A percentile compares a stretch with the other conserved stretches of the same genome.
These are phyloP conservation scores for barley (Hordeum vulgare) DNA, from an alignment of 176 grass and related monocot species.

Conservation along the genomic window MorexV3_pseudomolecules_assembly NC_058520.1:519928514-519929013, in stretches of 20 bases:
- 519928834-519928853: background rate
- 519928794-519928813: background rate
- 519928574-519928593: slow-evolving; percentile 86
- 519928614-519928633: slow-evolving; percentile 97
- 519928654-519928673: slow-evolving; percentile 86
- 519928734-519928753: background rate
- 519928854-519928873: background rate
- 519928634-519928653: slow-evolving; percentile 87
- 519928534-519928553: background rate
- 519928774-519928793: no score
- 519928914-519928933: no score
- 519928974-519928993: no score
- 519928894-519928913: background rate
- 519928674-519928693: slow-evolving; percentile 70
- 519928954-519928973: background rate
- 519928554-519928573: slow-evolving; percentile 91
- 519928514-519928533: background rate
- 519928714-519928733: slow-evolving; percentile 79
- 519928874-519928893: background rate
- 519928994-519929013: no score
- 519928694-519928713: slow-evolving; percentile 75
- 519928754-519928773: background rate
- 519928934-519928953: background rate
- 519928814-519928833: background rate
- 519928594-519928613: slow-evolving; percentile 82